Evolutionary conservation across 1,284 basidiomycete species (phyloP).

Genomic region (Butyriboletus appendiculatus): DNA sequence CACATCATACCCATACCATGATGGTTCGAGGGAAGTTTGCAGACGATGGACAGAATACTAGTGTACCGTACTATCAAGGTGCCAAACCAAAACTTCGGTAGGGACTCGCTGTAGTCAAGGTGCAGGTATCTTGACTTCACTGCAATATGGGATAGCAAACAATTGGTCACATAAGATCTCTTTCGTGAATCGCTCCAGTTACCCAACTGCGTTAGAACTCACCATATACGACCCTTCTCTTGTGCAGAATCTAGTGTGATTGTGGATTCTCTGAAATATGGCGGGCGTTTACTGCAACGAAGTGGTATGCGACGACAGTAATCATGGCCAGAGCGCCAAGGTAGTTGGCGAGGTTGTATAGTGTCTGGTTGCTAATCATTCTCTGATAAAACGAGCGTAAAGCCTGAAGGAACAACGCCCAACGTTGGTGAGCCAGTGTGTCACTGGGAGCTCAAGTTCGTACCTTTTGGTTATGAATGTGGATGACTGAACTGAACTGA

Average conservation of each 20-base stretch:
- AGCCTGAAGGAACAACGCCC: not conserved
- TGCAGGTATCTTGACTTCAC: not conserved
- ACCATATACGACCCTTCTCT: constrained; percentile 1
- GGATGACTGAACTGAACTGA: constrained; percentile 9
- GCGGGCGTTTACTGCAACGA: constrained; percentile 80
- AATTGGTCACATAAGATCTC: not conserved
- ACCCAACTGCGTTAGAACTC: not conserved
- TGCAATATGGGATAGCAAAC: not conserved
- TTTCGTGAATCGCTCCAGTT: not conserved
- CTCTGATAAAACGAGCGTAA: constrained; percentile 9
- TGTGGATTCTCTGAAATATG: constrained; percentile 38
- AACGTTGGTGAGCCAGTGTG: not conserved
- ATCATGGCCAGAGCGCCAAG: constrained; percentile 84
- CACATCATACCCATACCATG: constrained; percentile 14
- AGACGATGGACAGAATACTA: constrained; percentile 4
- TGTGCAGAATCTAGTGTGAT: constrained; percentile 7
- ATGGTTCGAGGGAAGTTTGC: constrained; percentile 7
- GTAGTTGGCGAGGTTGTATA: constrained; percentile 82
- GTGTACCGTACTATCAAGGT: constrained; percentile 19
- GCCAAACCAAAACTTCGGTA: constrained; percentile 19
- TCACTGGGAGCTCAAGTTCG: not conserved
- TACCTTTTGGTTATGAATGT: constrained; percentile 12
- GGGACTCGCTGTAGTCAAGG: not conserved
- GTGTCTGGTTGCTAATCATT: constrained; percentile 79
- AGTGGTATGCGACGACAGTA: constrained; percentile 83